phyloP scores from a whole-genome alignment of 73 alveolate species.

The Blepharisma stoltei region DNA sequence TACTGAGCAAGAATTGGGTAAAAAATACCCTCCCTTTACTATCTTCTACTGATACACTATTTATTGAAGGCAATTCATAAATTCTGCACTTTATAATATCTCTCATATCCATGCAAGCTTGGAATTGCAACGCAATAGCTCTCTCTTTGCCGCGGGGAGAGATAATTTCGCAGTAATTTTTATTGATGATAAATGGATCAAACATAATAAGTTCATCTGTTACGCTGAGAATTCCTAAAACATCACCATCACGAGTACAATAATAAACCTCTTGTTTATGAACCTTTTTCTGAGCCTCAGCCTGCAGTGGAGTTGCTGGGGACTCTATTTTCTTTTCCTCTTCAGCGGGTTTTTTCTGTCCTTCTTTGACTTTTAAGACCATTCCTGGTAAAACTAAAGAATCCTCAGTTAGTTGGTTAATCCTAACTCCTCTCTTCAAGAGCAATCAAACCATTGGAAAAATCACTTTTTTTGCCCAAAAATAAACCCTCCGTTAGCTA shows the following conservation, averaged over 20 bases:
- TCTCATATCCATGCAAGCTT: background rate
- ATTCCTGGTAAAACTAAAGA: slow-evolving; percentile 15
- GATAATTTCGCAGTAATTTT: background rate
- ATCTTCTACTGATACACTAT: too few species aligned
- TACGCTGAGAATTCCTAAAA: background rate
- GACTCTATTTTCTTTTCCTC: too few species aligned
- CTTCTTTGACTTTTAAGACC: background rate
- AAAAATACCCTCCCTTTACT: too few species aligned
- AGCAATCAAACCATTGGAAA: too few species aligned
- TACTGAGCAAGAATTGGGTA: background rate
- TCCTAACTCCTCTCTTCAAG: too few species aligned
- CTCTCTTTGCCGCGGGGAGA: background rate
- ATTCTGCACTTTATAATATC: background rate
- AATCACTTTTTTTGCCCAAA: too few species aligned
- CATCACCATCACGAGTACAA: slow-evolving; percentile 18
- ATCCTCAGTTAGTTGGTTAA: slow-evolving; percentile 5
- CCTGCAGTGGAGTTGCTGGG: background rate
- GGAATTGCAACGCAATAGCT: background rate
- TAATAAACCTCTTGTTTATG: background rate
- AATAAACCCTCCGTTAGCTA: too few species aligned
- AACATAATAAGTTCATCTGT: background rate
- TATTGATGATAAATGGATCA: background rate
- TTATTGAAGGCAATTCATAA: too few species aligned
- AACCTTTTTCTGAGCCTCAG: background rate
- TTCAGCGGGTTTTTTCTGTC: too few species aligned